Conservation (phyloP, 164 flowering plant genomes). For the Vitis rotundifolia region DNA sequence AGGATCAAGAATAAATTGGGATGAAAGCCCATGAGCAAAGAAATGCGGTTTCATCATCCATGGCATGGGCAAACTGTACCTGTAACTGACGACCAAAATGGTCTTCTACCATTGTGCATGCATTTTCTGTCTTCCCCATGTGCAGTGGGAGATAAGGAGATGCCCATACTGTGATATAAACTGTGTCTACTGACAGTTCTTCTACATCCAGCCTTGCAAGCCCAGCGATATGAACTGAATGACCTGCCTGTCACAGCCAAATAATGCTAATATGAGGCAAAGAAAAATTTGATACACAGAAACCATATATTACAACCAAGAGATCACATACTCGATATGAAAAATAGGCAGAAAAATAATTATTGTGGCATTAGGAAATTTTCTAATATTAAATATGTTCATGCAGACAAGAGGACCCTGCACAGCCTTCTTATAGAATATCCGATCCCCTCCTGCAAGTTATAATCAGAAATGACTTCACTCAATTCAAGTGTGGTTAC, state of each 20-base stretch:
- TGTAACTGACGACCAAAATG: slow-evolving; percentile 90
- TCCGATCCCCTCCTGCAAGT: too few species aligned
- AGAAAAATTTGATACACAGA: background rate
- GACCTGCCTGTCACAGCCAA: slow-evolving; percentile 57
- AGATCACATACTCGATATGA: too few species aligned
- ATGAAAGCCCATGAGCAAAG: background rate
- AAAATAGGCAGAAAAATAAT: too few species aligned
- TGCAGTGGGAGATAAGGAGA: slow-evolving; percentile 88
- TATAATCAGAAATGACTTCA: too few species aligned
- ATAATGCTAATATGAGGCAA: background rate
- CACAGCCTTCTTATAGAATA: too few species aligned
- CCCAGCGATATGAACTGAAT: slow-evolving; percentile 91
- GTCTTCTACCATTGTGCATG: slow-evolving; percentile 54
- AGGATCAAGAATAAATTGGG: too few species aligned
- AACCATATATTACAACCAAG: background rate
- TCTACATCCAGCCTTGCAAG: slow-evolving; percentile 80
- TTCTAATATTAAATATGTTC: too few species aligned
- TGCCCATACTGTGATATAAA: slow-evolving; percentile 80
- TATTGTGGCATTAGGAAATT: too few species aligned
- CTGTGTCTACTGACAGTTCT: slow-evolving; percentile 38
- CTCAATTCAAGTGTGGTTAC: too few species aligned
- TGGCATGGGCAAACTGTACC: slow-evolving; percentile 37
- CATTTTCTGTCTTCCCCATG: slow-evolving; percentile 89
- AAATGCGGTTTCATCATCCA: background rate
- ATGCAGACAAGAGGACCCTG: too few species aligned